These are phyloP conservation scores for Nemania bipapillata DNA, from an alignment of 2,329 filamentous ascomycete species.

Conservation along the genomic window DNA sequence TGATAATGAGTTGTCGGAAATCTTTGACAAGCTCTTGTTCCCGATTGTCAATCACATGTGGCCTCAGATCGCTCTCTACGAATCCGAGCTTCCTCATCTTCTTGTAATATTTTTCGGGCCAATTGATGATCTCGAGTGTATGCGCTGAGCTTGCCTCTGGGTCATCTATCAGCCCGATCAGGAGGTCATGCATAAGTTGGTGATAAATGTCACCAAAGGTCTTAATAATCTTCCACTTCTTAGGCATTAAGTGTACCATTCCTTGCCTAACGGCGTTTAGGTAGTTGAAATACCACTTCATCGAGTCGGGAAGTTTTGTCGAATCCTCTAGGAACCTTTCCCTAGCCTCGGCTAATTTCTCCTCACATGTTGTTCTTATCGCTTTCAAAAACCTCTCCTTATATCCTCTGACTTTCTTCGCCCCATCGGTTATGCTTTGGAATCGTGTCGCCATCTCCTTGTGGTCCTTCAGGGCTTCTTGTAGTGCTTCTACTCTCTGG, in stretches of 20 bases:
- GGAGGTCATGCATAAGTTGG: constrained; percentile 92
- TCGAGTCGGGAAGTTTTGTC: constrained; percentile 81
- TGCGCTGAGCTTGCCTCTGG: constrained; percentile 85
- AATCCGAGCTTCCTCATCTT: constrained; percentile 94
- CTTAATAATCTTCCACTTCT: constrained; percentile 94
- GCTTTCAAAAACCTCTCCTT: constrained; percentile 93
- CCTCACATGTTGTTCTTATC: constrained; percentile 77
- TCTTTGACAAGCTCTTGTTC: constrained; percentile 91
- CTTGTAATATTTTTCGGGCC: constrained; percentile 93
- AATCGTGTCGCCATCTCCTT: constrained; percentile 93
- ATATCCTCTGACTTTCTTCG: constrained; percentile 91
- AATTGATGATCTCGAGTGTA: constrained; percentile 90
- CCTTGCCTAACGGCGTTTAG: constrained; percentile 93
- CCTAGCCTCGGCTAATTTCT: constrained; percentile 76
- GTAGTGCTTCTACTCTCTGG: constrained; percentile 86
- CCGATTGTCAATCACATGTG: constrained; percentile 89
- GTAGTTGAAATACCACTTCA: constrained; percentile 98
- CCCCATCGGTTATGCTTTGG: constrained; percentile 93
- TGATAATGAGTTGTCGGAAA: constrained; percentile 94
- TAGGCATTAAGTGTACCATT: constrained; percentile 90
- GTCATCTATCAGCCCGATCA: constrained; percentile 84
- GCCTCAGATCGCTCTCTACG: constrained; percentile 76
- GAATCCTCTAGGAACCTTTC: constrained; percentile 86
- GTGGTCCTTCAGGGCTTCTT: constrained; percentile 94
- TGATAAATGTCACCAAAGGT: constrained; percentile 94